Base-by-base conservation (phyloP, 257 asterid species). In the Galeopsis tetrahit region DNA sequence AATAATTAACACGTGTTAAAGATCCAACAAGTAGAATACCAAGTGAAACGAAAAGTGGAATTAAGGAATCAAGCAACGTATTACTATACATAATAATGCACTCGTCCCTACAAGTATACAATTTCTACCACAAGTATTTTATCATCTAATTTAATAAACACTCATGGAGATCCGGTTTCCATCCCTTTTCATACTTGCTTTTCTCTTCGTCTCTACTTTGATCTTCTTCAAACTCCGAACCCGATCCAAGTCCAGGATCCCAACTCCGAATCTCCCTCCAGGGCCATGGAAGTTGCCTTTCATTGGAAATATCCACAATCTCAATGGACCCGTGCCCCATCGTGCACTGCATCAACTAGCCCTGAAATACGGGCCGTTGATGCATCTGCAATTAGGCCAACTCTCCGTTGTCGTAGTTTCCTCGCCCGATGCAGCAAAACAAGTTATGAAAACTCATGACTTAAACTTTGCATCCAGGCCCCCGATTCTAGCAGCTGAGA, bases 261-360 rank as follows among this genome's bases (percentile, higher is more conserved):
- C 69, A 14, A 33, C 33, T 2, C 7, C 28, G 2, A 65, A 63
- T 3, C 82, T 76, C 39, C 77, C 85, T 2, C 84, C 85, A 8
- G 81, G 85, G 42, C 84, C 87, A 44, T 4, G 68, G 65, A 70
- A 66, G 75, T 32, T 82, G 17, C 84, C 82, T 1, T 0, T 78
- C n/a, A 66, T 85, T 5, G 86, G 85, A 52, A 85, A 80, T 44
- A 14, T 82, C 35, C 89, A 82, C 70, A 79, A 75, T 31, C 81
- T 82, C 13, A 61, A 67, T n/a, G 78, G 82, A 0, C 11, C 53
- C 0, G 71, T 55, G 2, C 79, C 79, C 1, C 84, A 82, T 31
- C 79, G 6, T 6, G 69, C 36, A 0, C 69, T 85, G 17, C 65
- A 63, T 2, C 42, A 64, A 35, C 32, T 85, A 4, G 64, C 87